These are phyloP conservation scores for Russula sp. DNA, from an alignment of 768 basidiomycete species.

Conservation along the genomic window DNA sequence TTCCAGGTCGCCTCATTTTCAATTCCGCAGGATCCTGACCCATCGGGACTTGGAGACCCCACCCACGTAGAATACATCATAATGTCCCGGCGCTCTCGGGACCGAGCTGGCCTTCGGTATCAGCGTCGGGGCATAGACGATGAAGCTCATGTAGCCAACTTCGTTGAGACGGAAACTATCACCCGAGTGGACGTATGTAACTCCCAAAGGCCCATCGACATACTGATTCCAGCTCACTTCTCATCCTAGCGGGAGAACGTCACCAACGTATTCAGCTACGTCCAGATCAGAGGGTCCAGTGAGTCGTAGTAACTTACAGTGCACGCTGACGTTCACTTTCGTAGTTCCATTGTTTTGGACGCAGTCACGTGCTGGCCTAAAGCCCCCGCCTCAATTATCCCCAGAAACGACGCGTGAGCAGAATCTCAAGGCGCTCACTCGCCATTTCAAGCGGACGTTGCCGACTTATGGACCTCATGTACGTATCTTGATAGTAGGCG, in stretches of 20 bases:
- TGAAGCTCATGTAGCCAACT: conserved; percentile 89
- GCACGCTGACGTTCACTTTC: conserved; percentile 3
- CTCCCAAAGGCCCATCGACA: neutral
- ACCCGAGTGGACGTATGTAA: conserved; percentile 69
- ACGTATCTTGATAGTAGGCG: conserved; percentile 26
- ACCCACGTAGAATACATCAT: conserved; percentile 69
- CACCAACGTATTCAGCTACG: conserved; percentile 78
- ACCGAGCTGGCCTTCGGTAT: conserved; percentile 90
- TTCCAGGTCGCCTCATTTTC: conserved; percentile 70
- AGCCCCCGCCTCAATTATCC: conserved; percentile 77
- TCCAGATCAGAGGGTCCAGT: conserved; percentile 93
- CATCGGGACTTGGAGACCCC: conserved; percentile 33
- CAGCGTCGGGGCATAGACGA: conserved; percentile 94
- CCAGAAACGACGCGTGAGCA: conserved; percentile 68
- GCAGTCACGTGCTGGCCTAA: conserved; percentile 79
- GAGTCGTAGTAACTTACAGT: conserved; percentile 27
- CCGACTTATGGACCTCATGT: conserved; percentile 77
- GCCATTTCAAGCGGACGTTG: conserved; percentile 66
- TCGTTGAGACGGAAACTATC: conserved; percentile 92
- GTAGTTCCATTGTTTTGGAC: conserved; percentile 92
- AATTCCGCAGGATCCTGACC: conserved; percentile 45
- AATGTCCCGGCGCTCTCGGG: conserved; percentile 78
- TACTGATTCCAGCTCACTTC: neutral
- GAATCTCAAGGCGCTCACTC: conserved; percentile 59
- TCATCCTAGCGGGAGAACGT: conserved; percentile 59